Evolutionary conservation across 305 asterid genomes (phyloP).

Genomic region (Caryopteris hybrid): DNA sequence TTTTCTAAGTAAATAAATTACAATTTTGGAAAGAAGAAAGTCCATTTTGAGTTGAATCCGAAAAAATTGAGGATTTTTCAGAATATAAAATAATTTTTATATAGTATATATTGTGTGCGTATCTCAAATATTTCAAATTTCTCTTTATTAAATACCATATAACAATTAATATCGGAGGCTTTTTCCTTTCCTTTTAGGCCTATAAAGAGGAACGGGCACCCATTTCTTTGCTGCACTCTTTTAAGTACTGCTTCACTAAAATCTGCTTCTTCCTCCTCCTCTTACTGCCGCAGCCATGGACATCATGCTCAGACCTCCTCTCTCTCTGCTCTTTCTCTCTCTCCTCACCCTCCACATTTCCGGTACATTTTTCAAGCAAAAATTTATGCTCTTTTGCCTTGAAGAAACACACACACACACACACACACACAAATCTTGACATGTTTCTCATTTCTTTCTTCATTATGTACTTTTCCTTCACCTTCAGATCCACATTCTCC

Average conservation of each 20-base stretch:
- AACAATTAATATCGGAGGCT: background rate
- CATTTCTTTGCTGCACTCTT: background rate
- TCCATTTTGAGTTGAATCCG: too few relatives aligned
- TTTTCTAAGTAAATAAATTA: too few relatives aligned
- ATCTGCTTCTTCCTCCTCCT: background rate
- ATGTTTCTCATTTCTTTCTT: background rate
- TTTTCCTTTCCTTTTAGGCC: background rate
- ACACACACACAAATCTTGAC: too few relatives aligned
- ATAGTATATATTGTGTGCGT: too few relatives aligned
- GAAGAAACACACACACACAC: background rate
- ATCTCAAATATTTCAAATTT: too few relatives aligned
- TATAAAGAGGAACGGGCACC: background rate
- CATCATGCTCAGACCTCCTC: slow-evolving; percentile 6
- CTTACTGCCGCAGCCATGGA: slow-evolving; percentile 18
- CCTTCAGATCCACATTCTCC: slow-evolving; percentile 8
- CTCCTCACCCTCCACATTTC: slow-evolving; percentile 25
- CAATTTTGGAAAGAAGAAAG: too few relatives aligned
- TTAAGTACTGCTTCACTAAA: background rate
- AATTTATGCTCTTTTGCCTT: background rate
- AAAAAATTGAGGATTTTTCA: too few relatives aligned
- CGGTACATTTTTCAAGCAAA: slow-evolving; percentile 11
- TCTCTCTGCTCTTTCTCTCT: slow-evolving; percentile 21
- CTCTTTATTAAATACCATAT: too few relatives aligned
- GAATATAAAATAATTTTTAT: too few relatives aligned
- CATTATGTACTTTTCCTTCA: background rate